Base-by-base conservation (phyloP, 129 eudicot species). In the Scalesia atractyloides region DNA sequence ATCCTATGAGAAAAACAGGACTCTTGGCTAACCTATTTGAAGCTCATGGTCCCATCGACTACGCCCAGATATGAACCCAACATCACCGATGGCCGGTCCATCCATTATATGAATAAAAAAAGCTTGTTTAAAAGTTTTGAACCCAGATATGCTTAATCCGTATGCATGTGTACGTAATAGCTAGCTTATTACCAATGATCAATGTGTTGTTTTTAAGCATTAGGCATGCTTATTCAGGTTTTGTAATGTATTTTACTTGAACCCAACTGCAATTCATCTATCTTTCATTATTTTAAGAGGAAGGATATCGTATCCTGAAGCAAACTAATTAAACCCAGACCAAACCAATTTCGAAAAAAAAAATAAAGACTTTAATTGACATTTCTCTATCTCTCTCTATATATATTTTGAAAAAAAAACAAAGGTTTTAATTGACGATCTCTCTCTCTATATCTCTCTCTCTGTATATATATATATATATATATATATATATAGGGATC, bases 1-100 rank as follows among this genome's bases (percentile, higher is more conserved):
- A 54, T 54, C 61, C 61, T 54, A 54, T 54, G 33, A 54, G 61
- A 10, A 54, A 54, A 54, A 54, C 0, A 54, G 61, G 61, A 3
- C 15, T 54, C 15, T 18, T 54, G 61, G 61, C 61, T 54, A 54
- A 54, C 33, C 5, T 54, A 10, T 54, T 54, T 54, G 61, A 54
- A 54, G 61, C 61, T 9, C 14, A 54, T 54, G 33, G 61, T 54
- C 61, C 61, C 15, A 18, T 10, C 33, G 61, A 54, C 61, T 54
- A 54, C 15, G 61, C 61, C 12, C 61, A 54, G 9, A 18, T 54
- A 9, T 54, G 61, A 54, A 54, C 61, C 61, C 15, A 54, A 5
- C 8, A 0, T 22, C 26, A 22, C 26, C 26, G 26, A 22, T 22
- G 26, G 26, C 2, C 26, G 26, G 26, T 22, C 26, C 26, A 54